Conservation (phyloP, 1,284 basidiomycete genomes). For the Phlebopus sp. region DNA sequence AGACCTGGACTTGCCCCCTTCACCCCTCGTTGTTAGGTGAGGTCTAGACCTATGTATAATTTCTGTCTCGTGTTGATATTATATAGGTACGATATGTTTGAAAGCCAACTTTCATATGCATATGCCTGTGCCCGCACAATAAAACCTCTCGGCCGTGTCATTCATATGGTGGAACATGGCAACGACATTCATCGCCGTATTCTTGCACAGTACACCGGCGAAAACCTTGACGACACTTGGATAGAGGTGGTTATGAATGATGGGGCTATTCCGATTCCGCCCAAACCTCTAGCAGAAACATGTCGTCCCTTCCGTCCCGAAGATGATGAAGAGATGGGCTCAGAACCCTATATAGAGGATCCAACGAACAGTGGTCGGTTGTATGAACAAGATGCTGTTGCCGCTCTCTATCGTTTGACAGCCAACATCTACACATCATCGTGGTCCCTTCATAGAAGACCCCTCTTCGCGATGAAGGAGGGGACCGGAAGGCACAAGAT, state of each 20-base stretch:
- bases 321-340: slow-evolving; percentile 42
- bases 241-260: slow-evolving; percentile 39
- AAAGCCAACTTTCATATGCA: slow-evolving; percentile 58
- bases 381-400: slow-evolving; percentile 50
- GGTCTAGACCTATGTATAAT: slow-evolving; percentile 15
- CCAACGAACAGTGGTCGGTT: slow-evolving; percentile 57
- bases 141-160: slow-evolving; percentile 47
- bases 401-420: slow-evolving; percentile 52
- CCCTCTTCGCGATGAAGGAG: slow-evolving; percentile 41
- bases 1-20: slow-evolving; percentile 55
- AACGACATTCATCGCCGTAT: slow-evolving; percentile 54
- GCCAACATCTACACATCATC: slow-evolving; percentile 21
- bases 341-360: slow-evolving; percentile 37
- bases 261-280: slow-evolving; percentile 45
- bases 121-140: slow-evolving; percentile 46
- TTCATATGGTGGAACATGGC: slow-evolving; percentile 62
- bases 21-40: slow-evolving; percentile 58
- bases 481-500: slow-evolving; percentile 6
- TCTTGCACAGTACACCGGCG: slow-evolving; percentile 37
- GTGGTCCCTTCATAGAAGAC: slow-evolving; percentile 14
- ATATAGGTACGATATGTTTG: slow-evolving; percentile 57
- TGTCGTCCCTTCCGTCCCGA: slow-evolving; percentile 44
- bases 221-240: slow-evolving; percentile 39
- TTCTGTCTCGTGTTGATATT: slow-evolving; percentile 11
- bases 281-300: slow-evolving; percentile 39